Conservation (phyloP, 768 basidiomycete species). For the Lanmaoa rubissima region DNA sequence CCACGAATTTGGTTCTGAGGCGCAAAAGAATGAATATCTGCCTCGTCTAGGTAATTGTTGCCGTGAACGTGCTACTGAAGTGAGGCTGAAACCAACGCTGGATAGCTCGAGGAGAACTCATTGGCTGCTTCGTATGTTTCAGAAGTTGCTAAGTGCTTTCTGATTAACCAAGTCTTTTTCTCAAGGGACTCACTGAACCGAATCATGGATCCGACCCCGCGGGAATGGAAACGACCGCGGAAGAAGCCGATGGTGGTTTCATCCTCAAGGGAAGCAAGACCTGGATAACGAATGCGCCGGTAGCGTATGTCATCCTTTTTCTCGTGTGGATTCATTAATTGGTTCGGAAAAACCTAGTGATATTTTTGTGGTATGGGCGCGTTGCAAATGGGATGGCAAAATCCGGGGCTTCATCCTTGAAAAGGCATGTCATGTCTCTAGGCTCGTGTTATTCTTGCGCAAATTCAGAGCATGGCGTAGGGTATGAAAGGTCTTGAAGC, state of each 20-base stretch:
- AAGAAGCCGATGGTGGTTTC: constrained; percentile 82
- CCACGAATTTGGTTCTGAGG: constrained; percentile 82
- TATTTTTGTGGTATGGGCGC: constrained; percentile 91
- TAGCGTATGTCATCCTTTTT: constrained; percentile 57
- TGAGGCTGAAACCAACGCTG: constrained; percentile 6
- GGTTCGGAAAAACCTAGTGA: constrained; percentile 48
- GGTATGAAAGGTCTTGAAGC: constrained; percentile 79
- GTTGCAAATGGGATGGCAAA: constrained; percentile 90
- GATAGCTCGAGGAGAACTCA: constrained; percentile 76
- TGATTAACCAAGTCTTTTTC: background rate
- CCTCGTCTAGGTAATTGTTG: constrained; percentile 65
- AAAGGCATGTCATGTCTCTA: constrained; percentile 50
- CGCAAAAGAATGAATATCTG: constrained; percentile 88
- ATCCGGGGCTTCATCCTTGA: constrained; percentile 89
- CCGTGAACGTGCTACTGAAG: background rate
- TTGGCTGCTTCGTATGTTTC: constrained; percentile 86
- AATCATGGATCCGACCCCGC: constrained; percentile 96
- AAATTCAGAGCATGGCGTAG: constrained; percentile 37
- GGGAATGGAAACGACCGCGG: constrained; percentile 95
- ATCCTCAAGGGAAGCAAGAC: constrained; percentile 91
- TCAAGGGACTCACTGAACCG: constrained; percentile 90
- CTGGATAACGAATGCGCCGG: constrained; percentile 94
- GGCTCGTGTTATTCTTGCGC: background rate
- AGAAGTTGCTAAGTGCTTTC: background rate
- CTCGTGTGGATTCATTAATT: constrained; percentile 8